A percentile compares a stretch with the other conserved stretches of the same genome.
Conservation (phyloP, 169 alveolate genomes). For the Babesia divergens region DNA sequence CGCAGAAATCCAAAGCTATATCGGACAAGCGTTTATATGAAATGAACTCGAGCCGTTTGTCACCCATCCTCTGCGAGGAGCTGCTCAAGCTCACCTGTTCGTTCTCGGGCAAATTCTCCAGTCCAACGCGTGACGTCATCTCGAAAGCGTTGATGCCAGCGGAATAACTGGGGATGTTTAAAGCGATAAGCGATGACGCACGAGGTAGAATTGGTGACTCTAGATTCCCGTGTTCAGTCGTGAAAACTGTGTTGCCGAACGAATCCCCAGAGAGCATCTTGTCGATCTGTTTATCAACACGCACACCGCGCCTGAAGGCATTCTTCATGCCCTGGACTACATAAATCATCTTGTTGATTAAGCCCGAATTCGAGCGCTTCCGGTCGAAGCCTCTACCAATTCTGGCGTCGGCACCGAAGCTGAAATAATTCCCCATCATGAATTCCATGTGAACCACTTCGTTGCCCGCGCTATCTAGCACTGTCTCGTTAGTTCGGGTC, state of each 20-base stretch:
- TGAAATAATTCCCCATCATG: slow-evolving; percentile 87
- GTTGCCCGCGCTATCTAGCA: slow-evolving; percentile 31
- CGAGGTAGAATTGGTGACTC: slow-evolving; percentile 59
- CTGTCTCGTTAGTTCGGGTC: slow-evolving; percentile 70
- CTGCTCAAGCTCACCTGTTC: not conserved
- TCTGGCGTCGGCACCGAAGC: slow-evolving; percentile 91
- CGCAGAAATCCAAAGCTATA: slow-evolving; percentile 59
- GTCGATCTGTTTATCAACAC: slow-evolving; percentile 66
- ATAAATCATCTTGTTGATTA: slow-evolving; percentile 71
- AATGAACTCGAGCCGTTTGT: slow-evolving; percentile 61
- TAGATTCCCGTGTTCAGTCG: slow-evolving; percentile 55
- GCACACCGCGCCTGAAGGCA: slow-evolving; percentile 56
- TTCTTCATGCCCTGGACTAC: slow-evolving; percentile 80
- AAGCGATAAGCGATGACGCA: slow-evolving; percentile 62
- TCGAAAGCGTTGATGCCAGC: slow-evolving; percentile 71
- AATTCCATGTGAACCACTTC: slow-evolving; percentile 42
- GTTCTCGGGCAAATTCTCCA: slow-evolving; percentile 46
- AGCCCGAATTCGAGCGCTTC: slow-evolving; percentile 74
- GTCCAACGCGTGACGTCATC: slow-evolving; percentile 46
- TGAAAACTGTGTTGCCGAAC: slow-evolving; percentile 56
- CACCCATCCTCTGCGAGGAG: slow-evolving; percentile 72
- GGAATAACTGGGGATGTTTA: slow-evolving; percentile 72
- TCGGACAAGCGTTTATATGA: slow-evolving; percentile 18
- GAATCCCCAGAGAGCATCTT: slow-evolving; percentile 66
- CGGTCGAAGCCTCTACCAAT: slow-evolving; percentile 91